Percentiles rank a stretch among this genome's conserved stretches.
phyloP scores from a whole-genome alignment of 148 eudicot species.

The Silene latifolia region DNA sequence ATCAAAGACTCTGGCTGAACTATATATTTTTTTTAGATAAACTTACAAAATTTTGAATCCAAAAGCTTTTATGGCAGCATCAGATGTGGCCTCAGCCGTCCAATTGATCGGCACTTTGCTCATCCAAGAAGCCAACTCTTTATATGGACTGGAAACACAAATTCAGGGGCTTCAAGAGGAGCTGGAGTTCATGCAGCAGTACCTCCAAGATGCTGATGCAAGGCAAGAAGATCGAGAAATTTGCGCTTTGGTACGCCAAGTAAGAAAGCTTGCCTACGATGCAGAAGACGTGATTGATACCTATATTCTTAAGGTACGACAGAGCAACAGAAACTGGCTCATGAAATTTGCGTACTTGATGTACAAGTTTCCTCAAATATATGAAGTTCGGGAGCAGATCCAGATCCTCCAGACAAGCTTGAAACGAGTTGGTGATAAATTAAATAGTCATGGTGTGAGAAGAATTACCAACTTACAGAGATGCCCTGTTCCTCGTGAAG shows the following conservation, averaged over 20 bases:
- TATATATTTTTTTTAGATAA: not conserved
- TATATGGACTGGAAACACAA: conserved; percentile 8
- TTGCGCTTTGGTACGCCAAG: conserved; percentile 8
- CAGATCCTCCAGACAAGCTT: not conserved
- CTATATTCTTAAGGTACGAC: conserved; percentile 17
- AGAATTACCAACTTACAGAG: conserved; percentile 6
- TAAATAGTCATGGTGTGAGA: conserved; percentile 19
- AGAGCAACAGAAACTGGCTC: conserved; percentile 7
- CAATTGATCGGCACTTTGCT: conserved; percentile 17
- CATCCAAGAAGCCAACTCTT: conserved; percentile 11
- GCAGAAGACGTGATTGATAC: conserved; percentile 25
- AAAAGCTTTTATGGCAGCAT: conserved; percentile 4
- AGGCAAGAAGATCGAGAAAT: conserved; percentile 7
- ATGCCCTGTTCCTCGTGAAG: not conserved
- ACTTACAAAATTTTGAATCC: not conserved
- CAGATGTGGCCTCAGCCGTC: conserved; percentile 15
- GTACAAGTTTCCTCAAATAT: not conserved
- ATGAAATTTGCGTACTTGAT: not conserved
- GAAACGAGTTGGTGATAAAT: conserved; percentile 5
- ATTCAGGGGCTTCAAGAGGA: conserved; percentile 18
- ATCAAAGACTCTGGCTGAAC: not conserved
- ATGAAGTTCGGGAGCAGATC: conserved; percentile 13
- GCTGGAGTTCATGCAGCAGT: conserved; percentile 18
- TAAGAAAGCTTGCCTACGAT: conserved; percentile 25
- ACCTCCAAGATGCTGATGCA: conserved; percentile 27